Evolutionary conservation across 176 grass and related monocot species (phyloP), one percentile per base, ranked within the genome.

Genomic region (Zea luxurians): DNA sequence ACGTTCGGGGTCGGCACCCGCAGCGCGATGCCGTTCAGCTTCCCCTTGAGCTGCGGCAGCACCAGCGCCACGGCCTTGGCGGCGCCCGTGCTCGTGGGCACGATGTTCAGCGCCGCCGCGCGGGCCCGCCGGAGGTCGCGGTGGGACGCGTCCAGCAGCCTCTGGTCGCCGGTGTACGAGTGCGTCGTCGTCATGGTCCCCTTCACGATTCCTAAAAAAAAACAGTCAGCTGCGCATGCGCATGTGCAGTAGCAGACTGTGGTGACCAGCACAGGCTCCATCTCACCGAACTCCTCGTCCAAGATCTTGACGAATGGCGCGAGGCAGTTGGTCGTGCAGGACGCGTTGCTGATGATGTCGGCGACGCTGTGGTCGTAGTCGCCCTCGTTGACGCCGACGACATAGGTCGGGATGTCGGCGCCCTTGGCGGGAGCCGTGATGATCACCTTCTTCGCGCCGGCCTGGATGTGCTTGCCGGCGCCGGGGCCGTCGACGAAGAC

Each of bases 151-250:
- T 99, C 96, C 8, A 99, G 81, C 83, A 99, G 36, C 64, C 96
- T 89, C 96, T 99, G 96, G 87, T 99, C 96, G 4, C 96, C 96
- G 2, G 96, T 99, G 92, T 95, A 99, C 5, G 90, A 95, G 80
- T 99, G 96, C 8, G 96, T 99, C 3, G 96, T 99, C 17, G 96
- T 99, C 96, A 99, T 99, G 48, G 96, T 99, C 20, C 96, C 96
- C 89, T 99, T 92, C 70, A 99, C 90, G 41, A 99, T 94, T 2
- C 92, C 96, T 94, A 27, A 27, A 27, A 27, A 27, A 27, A 27
- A 27, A 27, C 27, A 27, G 27, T 27, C 27, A 27, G 27, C 27
- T 27, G 27, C 27, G 27, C 27, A 27, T 27, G 27, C 27, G 27
- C 27, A 27, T 27, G 27, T 27, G 27, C 27, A 27, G 27, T 27